Base-by-base conservation (phyloP, 495 filamentous ascomycete species). In the Cercophora samala region DNA sequence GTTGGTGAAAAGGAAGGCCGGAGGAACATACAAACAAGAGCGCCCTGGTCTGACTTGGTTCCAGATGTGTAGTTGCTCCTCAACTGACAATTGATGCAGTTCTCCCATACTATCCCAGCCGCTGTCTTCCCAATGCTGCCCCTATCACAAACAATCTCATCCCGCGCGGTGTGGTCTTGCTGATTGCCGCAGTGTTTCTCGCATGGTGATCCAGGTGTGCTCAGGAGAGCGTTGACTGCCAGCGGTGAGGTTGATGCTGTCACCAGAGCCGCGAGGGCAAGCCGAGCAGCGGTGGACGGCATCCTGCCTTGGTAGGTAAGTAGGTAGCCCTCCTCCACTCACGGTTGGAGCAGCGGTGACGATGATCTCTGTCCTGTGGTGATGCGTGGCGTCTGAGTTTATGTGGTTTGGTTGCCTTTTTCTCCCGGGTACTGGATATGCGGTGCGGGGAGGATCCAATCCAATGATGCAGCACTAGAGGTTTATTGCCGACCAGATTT, bases 151-250 rank as follows among this genome's bases (percentile, higher is more conserved):
- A 73, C 72, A 32, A 81, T 76, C 62, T 81, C 79, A 63, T 73
- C 76, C 5, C 17, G n/a, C n/a, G 77, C 69, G 3, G 80, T 82
- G 4, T 71, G 68, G 21, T 62, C 54, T 25, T 77, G 76, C 21
- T 76, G 71, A 63, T 82, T 84, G 70, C 81, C 80, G 71, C 82
- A 84, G n/a, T 73, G 70, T 19, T 67, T 67, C 25, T 68, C 65
- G 66, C 82, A 84, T 46, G 79, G 79, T 37, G 82, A 83, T 17
- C 72, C 73, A 19, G 77, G 64, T 9, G 78, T 65, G 25, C 79
- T 77, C 19, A 76, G 68, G 24, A 83, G 42, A 18, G 37, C 37
- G 19, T 79, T 73, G 19, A 66, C 54, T 5, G 74, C 72, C 64
- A 74, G 70, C 58, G 73, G 70, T 65, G 72, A 46, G 37, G 37